Conservation (phyloP, 208 protist species). For the Leishmania mexicana region DNA sequence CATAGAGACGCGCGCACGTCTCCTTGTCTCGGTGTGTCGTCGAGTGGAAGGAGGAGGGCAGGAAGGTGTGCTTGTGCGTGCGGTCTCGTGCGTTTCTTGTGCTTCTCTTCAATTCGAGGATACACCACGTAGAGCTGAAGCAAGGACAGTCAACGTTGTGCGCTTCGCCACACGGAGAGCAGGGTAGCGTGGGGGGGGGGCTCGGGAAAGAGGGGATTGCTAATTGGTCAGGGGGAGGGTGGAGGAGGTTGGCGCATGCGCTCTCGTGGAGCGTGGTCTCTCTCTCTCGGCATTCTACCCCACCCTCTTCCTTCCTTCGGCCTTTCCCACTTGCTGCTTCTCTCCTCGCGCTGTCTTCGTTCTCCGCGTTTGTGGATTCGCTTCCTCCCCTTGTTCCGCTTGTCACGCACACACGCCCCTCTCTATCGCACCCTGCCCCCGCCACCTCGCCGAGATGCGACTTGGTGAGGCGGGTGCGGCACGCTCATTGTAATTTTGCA, state of each 20-base stretch:
- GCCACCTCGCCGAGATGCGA: background rate
- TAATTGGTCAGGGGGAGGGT: background rate
- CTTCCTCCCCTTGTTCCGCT: background rate
- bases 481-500: background rate
- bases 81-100: background rate
- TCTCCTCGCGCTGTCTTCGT: conserved; percentile 12
- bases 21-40: background rate
- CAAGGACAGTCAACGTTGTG: background rate
- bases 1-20: background rate
- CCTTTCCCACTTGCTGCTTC: background rate
- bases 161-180: background rate
- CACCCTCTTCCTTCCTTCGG: too few relatives aligned
- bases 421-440: background rate
- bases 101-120: conserved; percentile 10
- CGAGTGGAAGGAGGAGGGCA: background rate
- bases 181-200: background rate
- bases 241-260: background rate
- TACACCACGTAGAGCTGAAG: background rate
- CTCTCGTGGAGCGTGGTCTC: background rate
- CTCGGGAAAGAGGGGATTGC: background rate
- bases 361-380: conserved; percentile 2
- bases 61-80: background rate
- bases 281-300: background rate
- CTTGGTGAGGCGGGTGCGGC: background rate
- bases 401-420: background rate